phyloP scores from a whole-genome alignment of 176 grass and related monocot species.

The Triticum dicoccoides region DNA sequence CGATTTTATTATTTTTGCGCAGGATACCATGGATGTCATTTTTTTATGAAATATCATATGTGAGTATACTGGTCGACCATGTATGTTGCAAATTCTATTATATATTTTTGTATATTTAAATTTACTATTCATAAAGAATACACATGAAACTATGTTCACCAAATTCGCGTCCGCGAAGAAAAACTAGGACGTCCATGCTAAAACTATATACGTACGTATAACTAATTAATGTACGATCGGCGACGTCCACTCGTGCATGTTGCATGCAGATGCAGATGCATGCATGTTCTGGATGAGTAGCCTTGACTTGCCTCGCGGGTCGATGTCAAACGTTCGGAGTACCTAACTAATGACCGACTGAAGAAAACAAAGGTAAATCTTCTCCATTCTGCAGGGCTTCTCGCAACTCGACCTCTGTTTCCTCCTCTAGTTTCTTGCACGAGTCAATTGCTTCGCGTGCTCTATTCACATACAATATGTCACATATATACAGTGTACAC shows the following conservation, averaged over 20 bases:
- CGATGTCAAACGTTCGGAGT: neutral
- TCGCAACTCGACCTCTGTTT: neutral
- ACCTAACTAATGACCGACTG: neutral
- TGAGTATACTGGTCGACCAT: too few relatives aligned
- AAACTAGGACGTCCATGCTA: too few relatives aligned
- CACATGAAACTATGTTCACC: too few relatives aligned
- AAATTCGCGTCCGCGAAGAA: too few relatives aligned
- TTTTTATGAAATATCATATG: too few relatives aligned
- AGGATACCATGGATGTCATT: too few relatives aligned
- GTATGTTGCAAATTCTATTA: too few relatives aligned
- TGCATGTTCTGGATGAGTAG: neutral
- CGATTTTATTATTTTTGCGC: too few relatives aligned
- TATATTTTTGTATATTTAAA: too few relatives aligned
- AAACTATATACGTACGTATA: neutral
- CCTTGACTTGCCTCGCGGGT: neutral
- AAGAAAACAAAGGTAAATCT: neutral
- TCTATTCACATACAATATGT: neutral
- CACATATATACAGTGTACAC: too few relatives aligned
- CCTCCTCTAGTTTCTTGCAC: neutral
- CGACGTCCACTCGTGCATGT: neutral
- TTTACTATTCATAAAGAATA: too few relatives aligned
- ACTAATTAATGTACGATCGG: neutral
- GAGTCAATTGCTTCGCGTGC: neutral
- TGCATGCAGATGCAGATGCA: neutral
- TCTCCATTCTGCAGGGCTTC: neutral